Base-by-base conservation (phyloP, 2,329 filamentous ascomycete species). In the Phaeoacremonium minimum region DNA sequence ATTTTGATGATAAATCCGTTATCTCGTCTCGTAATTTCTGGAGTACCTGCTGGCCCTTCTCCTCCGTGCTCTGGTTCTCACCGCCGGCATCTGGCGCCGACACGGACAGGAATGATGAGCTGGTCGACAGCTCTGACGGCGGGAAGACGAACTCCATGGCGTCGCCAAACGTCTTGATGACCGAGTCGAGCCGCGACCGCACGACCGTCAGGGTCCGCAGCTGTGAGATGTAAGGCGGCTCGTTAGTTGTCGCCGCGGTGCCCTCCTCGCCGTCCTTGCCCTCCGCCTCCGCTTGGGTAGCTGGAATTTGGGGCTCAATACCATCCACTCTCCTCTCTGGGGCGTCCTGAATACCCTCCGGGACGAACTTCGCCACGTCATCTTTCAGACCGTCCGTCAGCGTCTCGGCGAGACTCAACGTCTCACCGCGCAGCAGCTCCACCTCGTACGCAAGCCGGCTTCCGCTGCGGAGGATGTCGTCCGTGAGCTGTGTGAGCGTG, bases 121-220 rank as follows among this genome's bases (percentile, higher is more conserved):
- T 78, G 38, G 94, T 77, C 0, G 86, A 91, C 11, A 90, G 64
- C 55, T 95, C 89, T 1, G 87, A 94, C 0, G 91, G 90, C 1
- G 91, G 87, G 33, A 96, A 80, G 1, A 87, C 85, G 74, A 95
- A 97, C 49, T 94, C 85, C 87, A 97, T 95, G 19, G 93, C 91
- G 50, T 94, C 85, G 28, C 90, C 91, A 58, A 98, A 98, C 1
- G 83, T 85, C 58, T 87, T 85, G 52, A 97, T 89, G 16, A 97
- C 90, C 2, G 81, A 76, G 46, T 97, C 90, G 13, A 98, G 74
- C n/a, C 89, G 84, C 2, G 78, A 67, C 34, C 90, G 85, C 18
- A 97, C 88, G 29, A 85, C 75, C 4, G 85, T 87, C 26, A 98
- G 71, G 12, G 85, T 94, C 48, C 87, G 85, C 37, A 98, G 72